These are phyloP conservation scores for Talaromyces sp. DNA, from an alignment of 2,329 filamentous ascomycete genomes.

Conservation along the genomic window DNA sequence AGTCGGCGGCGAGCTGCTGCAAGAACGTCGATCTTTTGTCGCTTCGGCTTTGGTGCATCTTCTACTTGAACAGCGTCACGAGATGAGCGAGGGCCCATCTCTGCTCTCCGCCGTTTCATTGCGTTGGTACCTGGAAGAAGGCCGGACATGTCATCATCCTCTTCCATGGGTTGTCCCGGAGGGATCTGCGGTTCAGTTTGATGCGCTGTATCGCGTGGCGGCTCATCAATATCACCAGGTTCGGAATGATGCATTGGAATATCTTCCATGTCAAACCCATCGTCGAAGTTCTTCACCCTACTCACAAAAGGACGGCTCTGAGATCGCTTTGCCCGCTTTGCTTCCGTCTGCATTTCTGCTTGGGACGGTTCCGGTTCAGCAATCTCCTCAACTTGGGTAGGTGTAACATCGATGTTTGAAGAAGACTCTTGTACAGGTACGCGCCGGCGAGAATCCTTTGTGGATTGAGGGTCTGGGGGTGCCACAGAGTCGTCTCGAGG, in stretches of 20 bases:
- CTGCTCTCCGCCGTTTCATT: conserved; percentile 71
- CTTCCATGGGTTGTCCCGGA: conserved; percentile 18
- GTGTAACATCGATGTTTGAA: conserved; percentile 14
- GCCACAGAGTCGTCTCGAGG: conserved; percentile 34
- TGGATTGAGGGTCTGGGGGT: conserved; percentile 33
- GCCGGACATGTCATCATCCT: conserved; percentile 60
- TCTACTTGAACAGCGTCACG: conserved; percentile 21
- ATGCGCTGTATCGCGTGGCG: not conserved
- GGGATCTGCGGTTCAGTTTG: not conserved
- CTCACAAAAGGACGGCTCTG: conserved; percentile 28
- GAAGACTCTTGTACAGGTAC: not conserved
- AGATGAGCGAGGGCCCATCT: conserved; percentile 47
- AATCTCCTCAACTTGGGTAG: conserved; percentile 8
- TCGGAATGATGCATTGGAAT: conserved; percentile 31
- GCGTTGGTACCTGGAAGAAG: conserved; percentile 72
- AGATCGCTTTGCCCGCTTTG: conserved; percentile 16
- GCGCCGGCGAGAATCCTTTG: conserved; percentile 11
- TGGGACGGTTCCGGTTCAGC: conserved; percentile 2
- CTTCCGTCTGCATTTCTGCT: conserved; percentile 10
- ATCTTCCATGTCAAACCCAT: conserved; percentile 47
- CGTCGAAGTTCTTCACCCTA: conserved; percentile 69
- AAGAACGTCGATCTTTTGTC: conserved; percentile 62
- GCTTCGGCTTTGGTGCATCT: conserved; percentile 40
- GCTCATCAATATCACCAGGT: conserved; percentile 14
- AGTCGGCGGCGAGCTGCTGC: conserved; percentile 54